Base-by-base conservation (phyloP, 306 rosid genomes). In the Quercus alba region DNA sequence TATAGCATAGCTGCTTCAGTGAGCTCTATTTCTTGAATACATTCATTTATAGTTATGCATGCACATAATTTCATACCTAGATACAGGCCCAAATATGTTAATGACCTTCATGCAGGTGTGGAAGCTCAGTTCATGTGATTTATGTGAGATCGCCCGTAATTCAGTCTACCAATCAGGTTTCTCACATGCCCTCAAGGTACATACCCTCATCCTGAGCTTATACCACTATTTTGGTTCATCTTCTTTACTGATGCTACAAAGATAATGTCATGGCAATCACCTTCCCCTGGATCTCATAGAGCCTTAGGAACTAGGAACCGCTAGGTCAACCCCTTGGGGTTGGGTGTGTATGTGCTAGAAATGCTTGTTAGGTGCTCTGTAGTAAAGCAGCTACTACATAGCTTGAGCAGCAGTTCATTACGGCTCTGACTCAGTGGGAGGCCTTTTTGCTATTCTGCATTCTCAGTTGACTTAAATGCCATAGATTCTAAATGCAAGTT, bases 1-100 rank as follows among this genome's bases (percentile, higher is more conserved):
- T 95, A 95, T 49, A 95, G 99, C 80, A 95, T 95, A 76, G 99
- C 99, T 78, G 99, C 99, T 81, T 95, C 99, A 28, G 99, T 95
- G 82, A 95, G 99, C 59, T 80, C 70, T 82, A 71, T 70, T 46
- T 82, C 59, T 77, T 49, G 54, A 49, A 49, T 12, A 49, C 54
- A 49, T 49, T 49, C 54, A 1, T 49, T 49, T 5, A 3, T 49
- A 49, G 54, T 49, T 49, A 49, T 49, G 54, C 17, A 49, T 13
- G 54, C 17, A 12, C 17, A 13, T 49, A 49, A 49, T 49, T 49
- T 12, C 35, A 56, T 13, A 74, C 33, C 12, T 41, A 44, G 70
- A 81, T 46, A 59, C 69, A 25, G 58, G 73, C 75, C n/a, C 70
- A 59, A 69, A 52, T 58, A 26, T 38, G 38, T 18, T 56, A 3